These are phyloP conservation scores for Thalassiosira mediterranea DNA, from an alignment of 352 stramenopile genomes.

Conservation along the genomic window DNA sequence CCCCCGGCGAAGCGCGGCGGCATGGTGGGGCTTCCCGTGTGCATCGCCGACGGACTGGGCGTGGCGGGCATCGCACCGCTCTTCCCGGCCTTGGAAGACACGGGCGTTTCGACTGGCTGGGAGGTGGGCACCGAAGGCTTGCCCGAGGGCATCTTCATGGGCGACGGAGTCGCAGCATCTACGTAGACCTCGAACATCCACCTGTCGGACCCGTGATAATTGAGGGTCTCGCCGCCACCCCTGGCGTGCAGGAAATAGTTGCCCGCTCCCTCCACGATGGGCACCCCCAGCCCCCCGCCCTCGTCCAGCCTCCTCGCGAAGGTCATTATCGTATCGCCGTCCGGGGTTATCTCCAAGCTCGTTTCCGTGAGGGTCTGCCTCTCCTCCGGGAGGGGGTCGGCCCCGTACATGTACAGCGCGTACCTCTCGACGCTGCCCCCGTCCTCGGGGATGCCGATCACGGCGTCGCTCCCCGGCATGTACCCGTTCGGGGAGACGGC, in stretches of 20 bases:
- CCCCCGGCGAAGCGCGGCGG: too few relatives aligned
- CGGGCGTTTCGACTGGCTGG: too few relatives aligned
- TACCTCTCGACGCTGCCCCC: constrained; percentile 3
- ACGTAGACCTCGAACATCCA: too few relatives aligned
- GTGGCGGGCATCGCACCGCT: too few relatives aligned
- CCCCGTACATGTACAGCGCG: constrained; percentile 1
- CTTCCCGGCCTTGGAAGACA: too few relatives aligned
- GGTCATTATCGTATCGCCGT: constrained; percentile 6
- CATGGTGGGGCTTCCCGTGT: too few relatives aligned
- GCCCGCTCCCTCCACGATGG: background rate
- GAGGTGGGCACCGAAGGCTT: too few relatives aligned
- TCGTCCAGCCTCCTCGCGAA: constrained; percentile 11
- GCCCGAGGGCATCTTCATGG: too few relatives aligned
- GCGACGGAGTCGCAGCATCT: too few relatives aligned
- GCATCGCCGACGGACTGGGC: too few relatives aligned
- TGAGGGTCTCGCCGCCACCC: background rate
- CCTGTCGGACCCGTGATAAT: too few relatives aligned
- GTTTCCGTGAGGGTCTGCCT: constrained; percentile 15
- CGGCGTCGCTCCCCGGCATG: constrained; percentile 3
- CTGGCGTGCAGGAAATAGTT: constrained; percentile 8
- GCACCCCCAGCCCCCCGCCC: background rate
- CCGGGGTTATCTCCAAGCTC: background rate
- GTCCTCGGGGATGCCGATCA: background rate
- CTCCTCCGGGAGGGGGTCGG: background rate
- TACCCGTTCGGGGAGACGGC: background rate